Base-by-base conservation (phyloP, 164 flowering plant genomes). In the Sedum album region DNA sequence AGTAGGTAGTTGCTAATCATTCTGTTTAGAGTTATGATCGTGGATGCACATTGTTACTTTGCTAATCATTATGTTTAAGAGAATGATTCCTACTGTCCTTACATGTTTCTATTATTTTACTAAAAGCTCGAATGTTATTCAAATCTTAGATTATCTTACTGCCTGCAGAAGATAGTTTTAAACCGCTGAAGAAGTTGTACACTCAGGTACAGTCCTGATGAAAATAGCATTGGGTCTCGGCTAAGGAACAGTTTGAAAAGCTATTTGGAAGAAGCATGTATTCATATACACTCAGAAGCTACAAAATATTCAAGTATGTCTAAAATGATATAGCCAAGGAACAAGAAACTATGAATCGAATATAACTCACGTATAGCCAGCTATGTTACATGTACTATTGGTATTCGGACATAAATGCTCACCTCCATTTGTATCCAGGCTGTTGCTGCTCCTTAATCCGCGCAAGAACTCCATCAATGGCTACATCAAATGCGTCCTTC, bases 401-500 rank as follows among this genome's bases (percentile, higher is more conserved):
- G 38, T 35, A 3, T 35, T 35, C 7, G 38, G 38, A 35, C 7
- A 35, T 51, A 23, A n/a, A 21, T 51, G 57, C 38, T 63, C 41
- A 70, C 53, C 55, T 20, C 84, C 79, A 80, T 68, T 71, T 77
- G 63, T 55, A 79, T 41, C 75, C 83, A 51, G 57, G 57, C 41
- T 48, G 70, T 18, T 76, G 73, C 31, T 79, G 88, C 48, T 86
- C 86, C 71, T 78, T 84, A 35, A 88, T 70, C 65, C 91, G 82
- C 76, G 68, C 79, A 69, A 94, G 73, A 0, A 94, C 88, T 7
- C 91, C 95, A 14, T 91, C 95, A 46, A 94, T 51, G 18, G 97
- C 90, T 5, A 91, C 82, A 73, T 94, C 99, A 73, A 91, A 82
- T 0, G 99, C 99, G 77, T 94, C 99, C 64, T 68, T 82, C 0